Base-by-base conservation (phyloP, 2,329 filamentous ascomycete genomes). In the Talaromyces funiculosus region DNA sequence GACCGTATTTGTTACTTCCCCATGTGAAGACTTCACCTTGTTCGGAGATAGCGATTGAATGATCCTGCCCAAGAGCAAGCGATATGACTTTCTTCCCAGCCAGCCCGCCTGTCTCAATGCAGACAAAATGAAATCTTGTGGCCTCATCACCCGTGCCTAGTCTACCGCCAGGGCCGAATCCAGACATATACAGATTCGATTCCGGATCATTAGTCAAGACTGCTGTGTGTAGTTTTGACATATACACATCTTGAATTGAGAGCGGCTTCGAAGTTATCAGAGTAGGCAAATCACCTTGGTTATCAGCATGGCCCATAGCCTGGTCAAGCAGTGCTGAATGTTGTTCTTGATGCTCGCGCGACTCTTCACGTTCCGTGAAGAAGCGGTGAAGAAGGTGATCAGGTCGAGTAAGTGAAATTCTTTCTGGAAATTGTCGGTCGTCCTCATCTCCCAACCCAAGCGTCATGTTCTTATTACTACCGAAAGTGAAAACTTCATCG, bases 361-460 rank as follows among this genome's bases (percentile, higher is more conserved):
- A 26, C 20, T 73, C 72, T 57, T 82, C 76, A 67, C 89, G 83
- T 65, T 92, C 88, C 37, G 84, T 79, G 68, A 91, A 86, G 65
- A 96, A 90, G 51, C 86, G 82, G 54, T 85, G 83, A 14, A 96
- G 73, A 1, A 97, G 80, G 69, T 90, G 86, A 24, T 90, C 86
- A 0, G 94, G 91, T 16, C 93, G 86, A 59, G 86, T 84, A 35
- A 97, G 75, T 33, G 82, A 79, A 10, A 97, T 86, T 9, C 91
- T 88, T 72, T 97, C 94, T 0, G 94, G 94, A 68, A 89, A 96
- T 65, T 97, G 92, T 3, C 94, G 86, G 71, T 99, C 93, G 72
- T 97, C 92, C 68, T 95, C 89, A 70, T 99, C 92, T n/a, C 92
- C 92, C 62, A 97, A 88, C 1, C 94, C 94, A 22, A 99, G 83